Evolutionary conservation across 768 basidiomycete species (phyloP).

Genomic region (Botryobasidium botryosum): DNA sequence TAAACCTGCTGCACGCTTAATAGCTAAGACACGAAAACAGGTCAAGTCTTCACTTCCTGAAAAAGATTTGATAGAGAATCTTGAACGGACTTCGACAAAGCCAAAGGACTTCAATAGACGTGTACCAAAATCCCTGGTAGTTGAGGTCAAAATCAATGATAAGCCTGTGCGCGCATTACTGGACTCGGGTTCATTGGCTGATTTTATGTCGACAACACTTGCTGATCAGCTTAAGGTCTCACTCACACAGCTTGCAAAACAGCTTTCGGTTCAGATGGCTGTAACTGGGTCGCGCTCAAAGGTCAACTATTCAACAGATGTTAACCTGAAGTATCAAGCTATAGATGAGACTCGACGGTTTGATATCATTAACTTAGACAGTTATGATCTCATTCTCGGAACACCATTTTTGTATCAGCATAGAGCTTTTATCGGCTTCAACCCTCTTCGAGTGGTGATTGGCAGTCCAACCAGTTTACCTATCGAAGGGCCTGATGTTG

Average conservation of each 20-base stretch:
- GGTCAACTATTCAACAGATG: slow-evolving; percentile 19
- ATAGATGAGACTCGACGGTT: no score
- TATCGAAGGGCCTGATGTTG: no score
- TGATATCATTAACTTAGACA: slow-evolving; percentile 24
- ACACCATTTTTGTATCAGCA: slow-evolving; percentile 5
- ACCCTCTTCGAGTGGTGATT: neutral
- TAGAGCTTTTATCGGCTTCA: no score
- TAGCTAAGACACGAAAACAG: no score
- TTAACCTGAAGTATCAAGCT: no score
- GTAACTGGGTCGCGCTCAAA: slow-evolving; percentile 27
- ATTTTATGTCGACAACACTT: slow-evolving; percentile 11
- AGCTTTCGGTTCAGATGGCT: no score
- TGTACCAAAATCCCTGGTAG: slow-evolving; percentile 8
- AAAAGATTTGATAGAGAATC: neutral
- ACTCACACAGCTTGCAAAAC: slow-evolving; percentile 17
- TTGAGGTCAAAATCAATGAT: no score
- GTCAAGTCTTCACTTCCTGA: no score
- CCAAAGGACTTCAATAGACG: neutral
- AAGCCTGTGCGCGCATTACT: no score
- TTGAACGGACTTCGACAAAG: slow-evolving; percentile 8
- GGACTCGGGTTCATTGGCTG: slow-evolving; percentile 8
- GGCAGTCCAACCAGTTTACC: neutral
- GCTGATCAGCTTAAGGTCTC: no score
- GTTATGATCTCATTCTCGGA: slow-evolving; percentile 27
- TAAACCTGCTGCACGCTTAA: no score